phyloP scores from a whole-genome alignment of 2,329 filamentous ascomycete genomes.

The Microsporum audouinii region DNA sequence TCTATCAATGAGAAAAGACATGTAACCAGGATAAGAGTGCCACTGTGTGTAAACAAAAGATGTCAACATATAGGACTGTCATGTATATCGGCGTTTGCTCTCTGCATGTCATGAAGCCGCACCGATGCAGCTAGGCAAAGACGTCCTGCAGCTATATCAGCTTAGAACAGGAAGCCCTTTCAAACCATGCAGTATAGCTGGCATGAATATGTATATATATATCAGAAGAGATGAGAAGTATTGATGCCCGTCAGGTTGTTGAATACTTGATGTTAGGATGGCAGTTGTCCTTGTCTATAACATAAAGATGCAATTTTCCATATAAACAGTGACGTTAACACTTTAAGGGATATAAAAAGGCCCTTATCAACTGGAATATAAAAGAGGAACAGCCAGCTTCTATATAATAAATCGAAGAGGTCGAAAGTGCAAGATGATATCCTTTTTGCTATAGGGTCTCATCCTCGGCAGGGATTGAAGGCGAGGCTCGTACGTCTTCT shows the following conservation, averaged over 20 bases:
- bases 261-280: not conserved
- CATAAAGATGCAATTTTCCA: not conserved
- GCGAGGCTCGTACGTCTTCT: not conserved
- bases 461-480: not conserved
- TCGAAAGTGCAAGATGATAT: not conserved
- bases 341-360: not conserved
- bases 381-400: not conserved
- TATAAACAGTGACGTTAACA: not conserved
- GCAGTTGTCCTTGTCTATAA: not conserved
- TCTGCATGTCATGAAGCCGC: not conserved
- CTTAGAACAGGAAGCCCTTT: not conserved
- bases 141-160: not conserved
- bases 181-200: not conserved
- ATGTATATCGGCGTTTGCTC: not conserved
- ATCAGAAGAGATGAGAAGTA: not conserved
- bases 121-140: not conserved
- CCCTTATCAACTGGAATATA: not conserved
- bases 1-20: not conserved
- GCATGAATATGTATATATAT: not conserved
- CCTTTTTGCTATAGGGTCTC: not conserved
- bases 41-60: not conserved
- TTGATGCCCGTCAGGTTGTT: not conserved
- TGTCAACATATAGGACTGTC: not conserved
- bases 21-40: not conserved
- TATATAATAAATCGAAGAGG: not conserved